Percentiles rank a stretch among this genome's conserved stretches.
Conservation (phyloP, 1,284 basidiomycete species). For the Phylloboletellus chloephorus region DNA sequence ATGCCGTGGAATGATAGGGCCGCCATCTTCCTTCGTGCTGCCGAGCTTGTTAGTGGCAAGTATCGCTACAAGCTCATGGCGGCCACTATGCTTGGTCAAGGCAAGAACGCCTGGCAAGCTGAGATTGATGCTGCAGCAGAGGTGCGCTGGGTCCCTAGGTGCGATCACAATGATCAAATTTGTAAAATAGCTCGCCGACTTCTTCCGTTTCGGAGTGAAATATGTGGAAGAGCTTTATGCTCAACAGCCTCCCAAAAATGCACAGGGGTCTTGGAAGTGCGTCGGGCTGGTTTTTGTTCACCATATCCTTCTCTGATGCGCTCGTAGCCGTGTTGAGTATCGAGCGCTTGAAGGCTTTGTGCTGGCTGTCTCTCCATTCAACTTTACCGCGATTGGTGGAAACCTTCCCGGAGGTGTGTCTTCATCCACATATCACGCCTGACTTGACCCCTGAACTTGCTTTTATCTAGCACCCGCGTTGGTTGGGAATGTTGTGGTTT, state of each 20-base stretch:
- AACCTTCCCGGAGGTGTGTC: constrained; percentile 74
- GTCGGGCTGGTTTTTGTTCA: constrained; percentile 28
- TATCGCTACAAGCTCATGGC: constrained; percentile 94
- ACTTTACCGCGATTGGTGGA: constrained; percentile 96
- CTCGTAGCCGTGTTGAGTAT: constrained; percentile 83
- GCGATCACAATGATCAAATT: background rate
- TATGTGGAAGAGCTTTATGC: constrained; percentile 93
- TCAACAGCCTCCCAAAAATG: constrained; percentile 86
- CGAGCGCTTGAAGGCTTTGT: constrained; percentile 97
- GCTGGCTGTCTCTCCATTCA: constrained; percentile 96
- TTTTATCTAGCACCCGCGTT: constrained; percentile 70
- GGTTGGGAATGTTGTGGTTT: constrained; percentile 92
- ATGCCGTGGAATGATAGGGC: constrained; percentile 96
- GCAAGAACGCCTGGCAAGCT: constrained; percentile 99
- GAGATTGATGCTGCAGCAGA: constrained; percentile 99
- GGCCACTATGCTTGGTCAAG: constrained; percentile 96
- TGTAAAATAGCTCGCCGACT: constrained; percentile 71
- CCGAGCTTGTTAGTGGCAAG: constrained; percentile 90
- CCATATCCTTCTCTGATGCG: constrained; percentile 5
- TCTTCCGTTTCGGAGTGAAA: constrained; percentile 95
- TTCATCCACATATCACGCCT: background rate
- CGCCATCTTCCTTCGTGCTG: constrained; percentile 96
- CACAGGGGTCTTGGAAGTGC: constrained; percentile 91
- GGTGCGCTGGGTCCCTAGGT: constrained; percentile 41
- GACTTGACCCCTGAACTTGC: constrained; percentile 5